Conservation (phyloP, 306 rosid genomes). For the Astragalus glycyphyllos region DNA sequence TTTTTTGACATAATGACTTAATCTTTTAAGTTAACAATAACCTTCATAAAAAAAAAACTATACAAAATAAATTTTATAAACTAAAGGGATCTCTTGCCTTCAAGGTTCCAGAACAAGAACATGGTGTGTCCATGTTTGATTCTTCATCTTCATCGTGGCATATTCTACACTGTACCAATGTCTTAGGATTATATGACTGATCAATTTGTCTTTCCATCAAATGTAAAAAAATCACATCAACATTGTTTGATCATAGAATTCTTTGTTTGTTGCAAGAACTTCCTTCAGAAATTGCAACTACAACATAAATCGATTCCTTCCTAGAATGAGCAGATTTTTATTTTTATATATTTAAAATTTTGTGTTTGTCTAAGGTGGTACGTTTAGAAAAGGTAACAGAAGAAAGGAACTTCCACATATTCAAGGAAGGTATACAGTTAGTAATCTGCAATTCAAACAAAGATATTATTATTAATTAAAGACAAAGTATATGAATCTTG, state of each 20-base stretch:
- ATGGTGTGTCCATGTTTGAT: slow-evolving; percentile 84
- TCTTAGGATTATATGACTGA: slow-evolving; percentile 40
- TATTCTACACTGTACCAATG: slow-evolving; percentile 69
- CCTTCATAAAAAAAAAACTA: neutral
- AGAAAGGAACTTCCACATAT: slow-evolving; percentile 33
- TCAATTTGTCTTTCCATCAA: slow-evolving; percentile 48
- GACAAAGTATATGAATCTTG: slow-evolving; percentile 28
- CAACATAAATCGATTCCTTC: neutral
- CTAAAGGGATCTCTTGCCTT: slow-evolving; percentile 57
- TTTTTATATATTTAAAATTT: neutral
- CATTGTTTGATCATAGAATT: slow-evolving; percentile 34
- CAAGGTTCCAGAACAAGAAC: slow-evolving; percentile 88
- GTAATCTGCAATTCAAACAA: slow-evolving; percentile 32
- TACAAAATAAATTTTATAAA: neutral
- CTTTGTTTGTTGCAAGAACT: slow-evolving; percentile 31
- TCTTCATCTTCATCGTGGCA: slow-evolving; percentile 85
- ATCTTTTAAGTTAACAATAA: neutral
- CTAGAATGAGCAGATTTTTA: neutral
- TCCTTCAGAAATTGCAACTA: slow-evolving; percentile 22
- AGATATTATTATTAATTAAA: slow-evolving; percentile 22
- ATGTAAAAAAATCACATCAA: slow-evolving; percentile 42
- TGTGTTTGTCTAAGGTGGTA: slow-evolving; percentile 28
- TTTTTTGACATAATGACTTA: no score
- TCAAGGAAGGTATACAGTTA: slow-evolving; percentile 37
- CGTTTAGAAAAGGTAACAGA: slow-evolving; percentile 33